Evolutionary conservation across 2,329 filamentous ascomycete genomes (phyloP).

Genomic region (Pseudovirgaria hyperparasitica): DNA sequence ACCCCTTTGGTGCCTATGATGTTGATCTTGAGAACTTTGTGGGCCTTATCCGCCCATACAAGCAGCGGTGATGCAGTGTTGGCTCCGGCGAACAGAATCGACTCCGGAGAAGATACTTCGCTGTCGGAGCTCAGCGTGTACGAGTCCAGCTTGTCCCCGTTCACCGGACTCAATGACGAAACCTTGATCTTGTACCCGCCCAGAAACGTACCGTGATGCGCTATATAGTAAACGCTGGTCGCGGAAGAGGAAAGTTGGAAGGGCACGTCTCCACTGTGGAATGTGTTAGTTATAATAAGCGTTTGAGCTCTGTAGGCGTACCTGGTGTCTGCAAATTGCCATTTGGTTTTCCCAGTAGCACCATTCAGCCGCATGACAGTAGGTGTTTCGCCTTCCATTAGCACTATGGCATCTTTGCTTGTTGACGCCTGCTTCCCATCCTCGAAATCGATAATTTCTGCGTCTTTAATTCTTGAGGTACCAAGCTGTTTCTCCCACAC

Average conservation of each 20-base stretch:
- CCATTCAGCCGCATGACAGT: constrained; percentile 62
- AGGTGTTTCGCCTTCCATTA: constrained; percentile 46
- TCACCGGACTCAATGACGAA: constrained; percentile 56
- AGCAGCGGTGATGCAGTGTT: constrained; percentile 65
- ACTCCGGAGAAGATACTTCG: constrained; percentile 51
- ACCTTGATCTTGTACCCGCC: constrained; percentile 68
- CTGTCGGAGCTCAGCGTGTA: constrained; percentile 59
- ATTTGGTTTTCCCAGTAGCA: constrained; percentile 57
- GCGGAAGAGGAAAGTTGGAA: constrained; percentile 62
- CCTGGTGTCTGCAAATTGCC: constrained; percentile 60
- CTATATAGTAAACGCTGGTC: constrained; percentile 62
- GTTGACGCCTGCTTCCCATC: constrained; percentile 36
- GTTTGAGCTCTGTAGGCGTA: constrained; percentile 10
- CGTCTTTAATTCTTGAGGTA: constrained; percentile 46
- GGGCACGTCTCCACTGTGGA: constrained; percentile 51
- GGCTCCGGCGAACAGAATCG: constrained; percentile 62
- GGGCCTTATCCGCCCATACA: constrained; percentile 56
- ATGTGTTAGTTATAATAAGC: constrained; percentile 8
- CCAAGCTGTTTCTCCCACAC: constrained; percentile 57
- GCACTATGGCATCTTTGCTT: constrained; percentile 56
- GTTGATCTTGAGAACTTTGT: constrained; percentile 55
- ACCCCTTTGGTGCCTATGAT: constrained; percentile 43
- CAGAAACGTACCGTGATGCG: constrained; percentile 52
- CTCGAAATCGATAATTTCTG: constrained; percentile 66
- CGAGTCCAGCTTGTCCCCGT: constrained; percentile 60